Evolutionary conservation across 768 basidiomycete genomes (phyloP).

Genomic region (Filobasidium floriforme): DNA sequence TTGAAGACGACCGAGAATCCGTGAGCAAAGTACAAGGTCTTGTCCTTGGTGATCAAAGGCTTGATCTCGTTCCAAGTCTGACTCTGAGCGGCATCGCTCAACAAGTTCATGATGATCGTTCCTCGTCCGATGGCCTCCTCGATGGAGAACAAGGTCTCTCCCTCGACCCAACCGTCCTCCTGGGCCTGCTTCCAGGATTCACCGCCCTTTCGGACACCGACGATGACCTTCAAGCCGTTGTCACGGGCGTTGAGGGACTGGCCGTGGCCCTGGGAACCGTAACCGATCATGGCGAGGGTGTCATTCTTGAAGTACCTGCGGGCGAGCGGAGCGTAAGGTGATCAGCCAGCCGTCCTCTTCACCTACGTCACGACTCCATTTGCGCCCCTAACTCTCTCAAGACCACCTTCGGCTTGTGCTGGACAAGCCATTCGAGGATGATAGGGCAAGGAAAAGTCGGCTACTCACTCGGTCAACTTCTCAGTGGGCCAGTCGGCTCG

Average conservation of each 20-base stretch:
- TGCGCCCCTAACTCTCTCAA: too few relatives aligned
- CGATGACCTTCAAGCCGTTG: constrained; percentile 95
- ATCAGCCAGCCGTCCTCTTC: too few relatives aligned
- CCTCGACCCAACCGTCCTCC: constrained; percentile 96
- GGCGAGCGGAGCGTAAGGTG: not conserved
- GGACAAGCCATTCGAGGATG: too few relatives aligned
- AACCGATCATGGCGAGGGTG: constrained; percentile 96
- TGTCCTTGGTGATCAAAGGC: constrained; percentile 97
- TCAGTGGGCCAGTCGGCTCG: constrained; percentile 94
- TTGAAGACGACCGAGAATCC: constrained; percentile 99
- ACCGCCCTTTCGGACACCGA: constrained; percentile 94
- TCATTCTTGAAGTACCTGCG: constrained; percentile 90
- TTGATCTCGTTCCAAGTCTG: constrained; percentile 82
- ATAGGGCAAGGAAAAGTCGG: too few relatives aligned
- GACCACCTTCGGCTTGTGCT: too few relatives aligned
- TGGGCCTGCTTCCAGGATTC: constrained; percentile 93
- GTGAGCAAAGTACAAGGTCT: constrained; percentile 99
- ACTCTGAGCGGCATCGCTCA: constrained; percentile 98
- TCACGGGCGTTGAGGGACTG: constrained; percentile 98
- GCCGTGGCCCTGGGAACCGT: constrained; percentile 91
- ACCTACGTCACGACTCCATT: too few relatives aligned
- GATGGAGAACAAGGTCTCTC: constrained; percentile 95
- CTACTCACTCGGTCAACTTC: constrained; percentile 73
- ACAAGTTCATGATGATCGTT: constrained; percentile 99
- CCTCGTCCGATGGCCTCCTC: constrained; percentile 93